Conservation (phyloP, 1,139 yeast genomes). For the Yamadazyma mexicana region DNA sequence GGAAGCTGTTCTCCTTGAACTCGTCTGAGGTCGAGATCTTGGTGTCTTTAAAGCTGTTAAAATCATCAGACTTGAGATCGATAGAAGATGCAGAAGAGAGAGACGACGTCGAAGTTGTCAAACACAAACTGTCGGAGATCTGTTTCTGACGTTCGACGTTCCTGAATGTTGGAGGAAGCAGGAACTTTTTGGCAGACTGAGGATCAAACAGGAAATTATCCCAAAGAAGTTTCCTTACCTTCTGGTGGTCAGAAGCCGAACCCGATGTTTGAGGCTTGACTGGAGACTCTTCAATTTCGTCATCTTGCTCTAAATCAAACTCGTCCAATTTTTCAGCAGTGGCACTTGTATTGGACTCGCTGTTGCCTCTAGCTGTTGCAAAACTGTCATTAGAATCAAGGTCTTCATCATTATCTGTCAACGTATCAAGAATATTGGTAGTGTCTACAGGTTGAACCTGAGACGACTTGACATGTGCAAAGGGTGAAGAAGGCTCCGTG, state of each 20-base stretch:
- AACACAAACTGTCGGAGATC: too few species aligned
- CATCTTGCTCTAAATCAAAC: slow-evolving; percentile 30
- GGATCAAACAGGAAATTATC: slow-evolving; percentile 27
- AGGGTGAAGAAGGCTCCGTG: slow-evolving; percentile 35
- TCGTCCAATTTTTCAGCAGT: slow-evolving; percentile 4
- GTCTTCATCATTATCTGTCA: slow-evolving; percentile 22
- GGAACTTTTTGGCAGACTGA: slow-evolving; percentile 1
- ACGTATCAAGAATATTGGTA: slow-evolving; percentile 19
- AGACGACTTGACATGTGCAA: slow-evolving; percentile 6
- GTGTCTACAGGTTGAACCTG: slow-evolving; percentile 11
- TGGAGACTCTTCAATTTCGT: slow-evolving; percentile 47
- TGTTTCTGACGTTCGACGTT: too few species aligned
- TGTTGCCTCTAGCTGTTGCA: background rate
- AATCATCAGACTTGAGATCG: slow-evolving; percentile 14
- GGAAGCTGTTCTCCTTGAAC: background rate
- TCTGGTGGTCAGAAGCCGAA: slow-evolving; percentile 6
- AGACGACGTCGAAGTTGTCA: background rate
- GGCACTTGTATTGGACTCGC: too few species aligned
- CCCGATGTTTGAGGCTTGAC: slow-evolving; percentile 19
- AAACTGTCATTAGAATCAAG: background rate
- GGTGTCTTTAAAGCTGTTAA: background rate
- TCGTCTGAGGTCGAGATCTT: background rate
- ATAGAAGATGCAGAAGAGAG: slow-evolving; percentile 8
- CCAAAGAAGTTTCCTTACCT: slow-evolving; percentile 24
- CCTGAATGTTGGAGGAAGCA: too few species aligned